Conservation (phyloP, 2,329 filamentous ascomycete genomes). For the Calonectria leucothoes region DNA sequence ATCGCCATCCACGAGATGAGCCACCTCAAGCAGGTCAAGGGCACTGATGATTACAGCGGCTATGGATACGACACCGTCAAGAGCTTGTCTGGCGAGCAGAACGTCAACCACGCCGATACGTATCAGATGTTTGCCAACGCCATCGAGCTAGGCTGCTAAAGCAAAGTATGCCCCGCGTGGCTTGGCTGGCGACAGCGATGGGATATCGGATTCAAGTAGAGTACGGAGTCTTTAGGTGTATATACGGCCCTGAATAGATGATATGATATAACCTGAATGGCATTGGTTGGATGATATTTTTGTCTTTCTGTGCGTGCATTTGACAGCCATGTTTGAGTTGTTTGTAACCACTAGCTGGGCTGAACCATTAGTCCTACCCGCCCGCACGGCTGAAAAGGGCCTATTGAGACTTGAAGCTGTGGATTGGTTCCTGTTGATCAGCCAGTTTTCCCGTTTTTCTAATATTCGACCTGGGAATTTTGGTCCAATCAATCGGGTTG, state of each 20-base stretch:
- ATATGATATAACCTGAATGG: neutral
- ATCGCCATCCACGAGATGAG: conserved; percentile 74
- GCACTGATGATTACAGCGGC: conserved; percentile 68
- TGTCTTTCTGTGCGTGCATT: neutral
- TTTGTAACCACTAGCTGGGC: neutral
- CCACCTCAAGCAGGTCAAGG: conserved; percentile 65
- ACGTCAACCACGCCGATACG: conserved; percentile 72
- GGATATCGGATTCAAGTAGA: neutral
- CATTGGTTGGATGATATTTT: neutral
- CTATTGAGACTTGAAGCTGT: neutral
- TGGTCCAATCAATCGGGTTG: neutral
- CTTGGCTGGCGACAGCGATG: neutral
- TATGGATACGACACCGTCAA: conserved; percentile 65
- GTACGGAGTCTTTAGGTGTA: neutral
- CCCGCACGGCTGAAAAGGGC: neutral
- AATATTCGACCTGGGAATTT: neutral
- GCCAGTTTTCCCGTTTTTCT: neutral
- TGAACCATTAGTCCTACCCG: neutral
- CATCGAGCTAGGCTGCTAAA: conserved; percentile 38
- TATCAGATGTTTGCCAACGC: conserved; percentile 57
- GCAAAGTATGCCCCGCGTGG: neutral
- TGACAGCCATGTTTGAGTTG: neutral
- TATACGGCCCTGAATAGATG: neutral
- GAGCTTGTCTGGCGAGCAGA: conserved; percentile 57
- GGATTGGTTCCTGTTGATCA: neutral